Conservation (phyloP, 2,329 filamentous ascomycete genomes). For the Curvularia spicifera region DNA sequence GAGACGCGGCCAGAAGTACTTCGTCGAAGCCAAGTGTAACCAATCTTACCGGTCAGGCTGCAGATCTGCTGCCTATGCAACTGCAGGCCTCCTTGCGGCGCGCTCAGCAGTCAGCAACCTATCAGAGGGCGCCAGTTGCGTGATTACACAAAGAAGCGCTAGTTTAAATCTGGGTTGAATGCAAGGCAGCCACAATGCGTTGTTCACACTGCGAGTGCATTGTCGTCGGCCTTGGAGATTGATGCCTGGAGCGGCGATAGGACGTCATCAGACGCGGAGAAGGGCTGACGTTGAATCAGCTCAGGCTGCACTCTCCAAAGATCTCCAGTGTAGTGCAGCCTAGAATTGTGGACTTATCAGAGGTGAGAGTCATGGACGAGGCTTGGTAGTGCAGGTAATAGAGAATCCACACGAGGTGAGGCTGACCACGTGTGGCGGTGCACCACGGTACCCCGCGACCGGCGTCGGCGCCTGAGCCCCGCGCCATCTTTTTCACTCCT, state of each 20-base stretch:
- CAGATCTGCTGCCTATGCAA: constrained; percentile 16
- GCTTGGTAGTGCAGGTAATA: background rate
- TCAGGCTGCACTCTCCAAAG: background rate
- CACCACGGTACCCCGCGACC: constrained; percentile 11
- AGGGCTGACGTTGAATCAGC: background rate
- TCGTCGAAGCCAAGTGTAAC: constrained; percentile 5
- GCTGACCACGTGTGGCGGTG: constrained; percentile 11
- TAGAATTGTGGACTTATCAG: background rate
- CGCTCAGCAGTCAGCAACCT: background rate
- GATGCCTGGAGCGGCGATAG: constrained; percentile 1
- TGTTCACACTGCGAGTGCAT: background rate
- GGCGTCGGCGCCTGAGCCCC: constrained; percentile 22
- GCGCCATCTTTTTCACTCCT: constrained; percentile 17
- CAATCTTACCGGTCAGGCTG: constrained; percentile 11
- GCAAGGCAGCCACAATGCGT: constrained; percentile 5
- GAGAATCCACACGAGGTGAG: background rate
- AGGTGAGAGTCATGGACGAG: background rate
- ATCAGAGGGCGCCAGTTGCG: background rate
- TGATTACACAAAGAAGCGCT: background rate
- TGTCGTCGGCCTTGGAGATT: background rate
- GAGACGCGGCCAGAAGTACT: background rate
- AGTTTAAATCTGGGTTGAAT: background rate
- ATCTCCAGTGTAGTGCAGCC: background rate
- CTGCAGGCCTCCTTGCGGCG: constrained; percentile 10
- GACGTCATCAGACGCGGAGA: background rate